Conservation (phyloP, 108 stramenopile genomes). For the Cylindrotheca closterium region DNA sequence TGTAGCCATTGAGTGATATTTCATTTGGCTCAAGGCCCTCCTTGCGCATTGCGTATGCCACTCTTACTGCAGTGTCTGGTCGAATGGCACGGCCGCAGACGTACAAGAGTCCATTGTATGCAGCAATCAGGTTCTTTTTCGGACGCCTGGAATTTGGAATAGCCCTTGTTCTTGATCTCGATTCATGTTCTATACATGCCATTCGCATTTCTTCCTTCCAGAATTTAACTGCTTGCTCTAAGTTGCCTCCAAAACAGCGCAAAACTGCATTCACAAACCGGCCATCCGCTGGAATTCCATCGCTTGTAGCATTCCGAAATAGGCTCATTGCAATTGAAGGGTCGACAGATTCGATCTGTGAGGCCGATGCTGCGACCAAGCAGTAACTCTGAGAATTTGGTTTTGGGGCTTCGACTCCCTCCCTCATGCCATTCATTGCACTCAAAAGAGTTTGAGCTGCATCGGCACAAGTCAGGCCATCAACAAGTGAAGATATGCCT, state of each 20-base stretch:
- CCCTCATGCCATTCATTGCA: constrained; percentile 35
- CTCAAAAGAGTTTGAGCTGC: constrained; percentile 46
- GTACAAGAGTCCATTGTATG: constrained; percentile 78
- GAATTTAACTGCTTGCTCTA: constrained; percentile 53
- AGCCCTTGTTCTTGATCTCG: neutral
- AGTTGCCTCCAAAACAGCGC: constrained; percentile 74
- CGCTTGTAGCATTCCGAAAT: constrained; percentile 33
- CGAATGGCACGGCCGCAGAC: constrained; percentile 71
- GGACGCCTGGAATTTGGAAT: no score
- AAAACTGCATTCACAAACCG: constrained; percentile 77
- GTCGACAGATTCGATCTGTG: constrained; percentile 12
- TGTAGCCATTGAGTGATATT: constrained; percentile 54
- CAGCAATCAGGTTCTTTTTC: constrained; percentile 63
- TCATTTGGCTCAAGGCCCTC: constrained; percentile 67
- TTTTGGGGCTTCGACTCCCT: constrained; percentile 13
- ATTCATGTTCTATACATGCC: constrained; percentile 44
- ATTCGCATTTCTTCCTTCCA: constrained; percentile 68
- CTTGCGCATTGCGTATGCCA: constrained; percentile 77
- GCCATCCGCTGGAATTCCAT: constrained; percentile 58
- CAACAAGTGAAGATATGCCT: constrained; percentile 17
- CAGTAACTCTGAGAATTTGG: constrained; percentile 81
- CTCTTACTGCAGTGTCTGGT: constrained; percentile 69
- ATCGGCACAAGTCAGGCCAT: constrained; percentile 47
- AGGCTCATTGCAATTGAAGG: constrained; percentile 15
- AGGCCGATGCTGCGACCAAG: constrained; percentile 54